Percentiles rank a stretch among this genome's conserved stretches.
These are phyloP conservation scores for Taiwanofungus camphoratus DNA, from an alignment of 1,284 basidiomycete genomes.

Conservation along the genomic window DNA sequence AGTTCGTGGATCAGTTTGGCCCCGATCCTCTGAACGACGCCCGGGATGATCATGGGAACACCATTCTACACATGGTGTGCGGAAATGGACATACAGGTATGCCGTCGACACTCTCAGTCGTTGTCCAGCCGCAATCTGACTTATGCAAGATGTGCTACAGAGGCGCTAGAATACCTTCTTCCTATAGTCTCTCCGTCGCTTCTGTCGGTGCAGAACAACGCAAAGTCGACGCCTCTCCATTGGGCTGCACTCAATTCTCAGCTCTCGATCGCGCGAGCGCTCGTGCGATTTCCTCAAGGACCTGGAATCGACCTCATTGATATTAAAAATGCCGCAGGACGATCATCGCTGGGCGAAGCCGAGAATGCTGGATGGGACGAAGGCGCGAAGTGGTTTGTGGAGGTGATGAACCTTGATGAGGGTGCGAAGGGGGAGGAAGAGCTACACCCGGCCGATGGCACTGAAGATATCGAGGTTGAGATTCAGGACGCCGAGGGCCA, in stretches of 20 bases:
- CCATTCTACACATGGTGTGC: slow-evolving; percentile 76
- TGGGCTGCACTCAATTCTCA: slow-evolving; percentile 87
- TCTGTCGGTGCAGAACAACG: slow-evolving; percentile 55
- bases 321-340: slow-evolving; percentile 63
- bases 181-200: slow-evolving; percentile 54
- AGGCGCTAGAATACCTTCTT: slow-evolving; percentile 66
- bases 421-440: slow-evolving; percentile 37
- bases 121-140: slow-evolving; percentile 27
- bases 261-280: slow-evolving; percentile 55
- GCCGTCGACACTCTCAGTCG: slow-evolving; percentile 2
- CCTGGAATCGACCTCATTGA: slow-evolving; percentile 66
- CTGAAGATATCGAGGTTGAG: slow-evolving; percentile 49
- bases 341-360: slow-evolving; percentile 70
- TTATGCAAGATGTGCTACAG: slow-evolving; percentile 47
- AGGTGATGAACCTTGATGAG: slow-evolving; percentile 65
- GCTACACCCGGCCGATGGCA: slow-evolving; percentile 26
- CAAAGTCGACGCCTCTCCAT: slow-evolving; percentile 78
- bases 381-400: slow-evolving; percentile 72
- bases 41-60: slow-evolving; percentile 75
- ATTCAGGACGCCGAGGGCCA: slow-evolving; percentile 64
- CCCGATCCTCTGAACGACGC: slow-evolving; percentile 43
- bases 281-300: slow-evolving; percentile 53
- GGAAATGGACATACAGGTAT: slow-evolving; percentile 84
- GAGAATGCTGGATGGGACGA: slow-evolving; percentile 75
- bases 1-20: slow-evolving; percentile 60